Evolutionary conservation across 2,329 filamentous ascomycete species (phyloP).

Genomic region (Leptosphaerulina australis): DNA sequence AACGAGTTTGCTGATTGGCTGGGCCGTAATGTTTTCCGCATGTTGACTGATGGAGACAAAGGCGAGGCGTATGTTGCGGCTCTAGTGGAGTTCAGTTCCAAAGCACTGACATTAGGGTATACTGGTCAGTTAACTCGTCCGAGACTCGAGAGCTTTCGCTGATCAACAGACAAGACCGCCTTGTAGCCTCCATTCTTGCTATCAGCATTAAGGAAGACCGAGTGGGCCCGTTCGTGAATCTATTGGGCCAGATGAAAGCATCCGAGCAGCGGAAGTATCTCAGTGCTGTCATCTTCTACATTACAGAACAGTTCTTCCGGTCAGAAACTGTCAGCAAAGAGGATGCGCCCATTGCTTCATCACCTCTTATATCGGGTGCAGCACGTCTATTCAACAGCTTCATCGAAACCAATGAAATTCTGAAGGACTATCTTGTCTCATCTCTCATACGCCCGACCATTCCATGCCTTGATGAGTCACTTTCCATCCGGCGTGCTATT

Average conservation of each 20-base stretch:
- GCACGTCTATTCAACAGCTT: conserved; percentile 33
- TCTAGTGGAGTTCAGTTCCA: conserved; percentile 57
- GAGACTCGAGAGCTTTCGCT: background rate
- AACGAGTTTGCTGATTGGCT: conserved; percentile 73
- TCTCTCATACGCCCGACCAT: conserved; percentile 50
- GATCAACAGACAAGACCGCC: conserved; percentile 27
- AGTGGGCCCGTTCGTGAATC: conserved; percentile 31
- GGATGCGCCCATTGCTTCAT: conserved; percentile 21
- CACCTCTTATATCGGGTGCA: conserved; percentile 31
- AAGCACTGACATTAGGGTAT: conserved; percentile 74
- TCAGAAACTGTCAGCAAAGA: conserved; percentile 16
- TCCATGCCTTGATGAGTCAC: conserved; percentile 36
- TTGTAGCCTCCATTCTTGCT: conserved; percentile 28
- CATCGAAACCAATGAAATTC: conserved; percentile 33
- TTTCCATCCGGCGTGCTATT: conserved; percentile 45
- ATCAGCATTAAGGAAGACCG: conserved; percentile 21
- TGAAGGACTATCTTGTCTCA: conserved; percentile 41
- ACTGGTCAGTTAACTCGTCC: conserved; percentile 52
- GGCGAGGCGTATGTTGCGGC: conserved; percentile 43
- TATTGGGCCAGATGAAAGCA: conserved; percentile 53
- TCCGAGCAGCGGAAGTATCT: conserved; percentile 58
- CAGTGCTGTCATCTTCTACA: conserved; percentile 38
- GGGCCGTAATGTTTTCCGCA: conserved; percentile 63
- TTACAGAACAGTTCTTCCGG: conserved; percentile 32
- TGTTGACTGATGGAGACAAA: conserved; percentile 51